A percentile compares a stretch with the other conserved stretches of the same genome.
phyloP scores from a whole-genome alignment of 2,329 filamentous ascomycete genomes.

The Aspergillus fumigatiaffinis region DNA sequence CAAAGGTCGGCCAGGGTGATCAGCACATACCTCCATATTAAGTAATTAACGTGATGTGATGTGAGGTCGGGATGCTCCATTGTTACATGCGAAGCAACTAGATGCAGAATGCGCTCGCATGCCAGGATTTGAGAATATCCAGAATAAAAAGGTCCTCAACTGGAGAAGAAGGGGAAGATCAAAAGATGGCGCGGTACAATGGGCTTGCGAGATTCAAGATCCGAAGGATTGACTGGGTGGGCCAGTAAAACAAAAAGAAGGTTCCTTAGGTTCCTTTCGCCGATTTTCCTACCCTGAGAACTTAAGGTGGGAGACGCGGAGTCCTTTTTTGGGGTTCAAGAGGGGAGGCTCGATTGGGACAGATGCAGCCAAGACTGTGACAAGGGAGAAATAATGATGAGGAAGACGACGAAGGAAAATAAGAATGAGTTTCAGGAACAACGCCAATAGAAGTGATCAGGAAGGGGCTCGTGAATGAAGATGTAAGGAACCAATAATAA shows the following conservation, averaged over 20 bases:
- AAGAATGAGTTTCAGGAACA: constrained; percentile 1
- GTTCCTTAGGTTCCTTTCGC: neutral
- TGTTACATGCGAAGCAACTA: constrained; percentile 41
- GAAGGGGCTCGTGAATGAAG: constrained; percentile 6
- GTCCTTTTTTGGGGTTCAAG: constrained; percentile 4
- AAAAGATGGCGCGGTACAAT: constrained; percentile 4
- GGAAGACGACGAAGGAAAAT: constrained; percentile 9
- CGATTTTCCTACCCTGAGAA: neutral
- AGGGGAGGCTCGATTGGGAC: constrained; percentile 4
- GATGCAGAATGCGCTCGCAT: constrained; percentile 24
- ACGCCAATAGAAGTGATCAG: neutral
- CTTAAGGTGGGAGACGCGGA: constrained; percentile 7
- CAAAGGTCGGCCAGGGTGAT: constrained; percentile 1
- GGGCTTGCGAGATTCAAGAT: constrained; percentile 5
- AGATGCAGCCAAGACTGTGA: constrained; percentile 10
- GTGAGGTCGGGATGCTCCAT: constrained; percentile 43
- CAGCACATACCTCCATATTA: constrained; percentile 60
- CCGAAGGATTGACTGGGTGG: neutral
- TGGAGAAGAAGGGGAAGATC: constrained; percentile 9
- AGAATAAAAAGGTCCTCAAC: constrained; percentile 20
- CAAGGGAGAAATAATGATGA: constrained; percentile 7
- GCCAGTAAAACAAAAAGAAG: neutral
- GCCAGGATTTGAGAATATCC: constrained; percentile 22
- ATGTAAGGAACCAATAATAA: neutral
- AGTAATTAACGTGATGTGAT: constrained; percentile 63